These are phyloP conservation scores for Hypsizygus ulmarius DNA, from an alignment of 1,284 basidiomycete genomes.

Conservation along the genomic window DNA sequence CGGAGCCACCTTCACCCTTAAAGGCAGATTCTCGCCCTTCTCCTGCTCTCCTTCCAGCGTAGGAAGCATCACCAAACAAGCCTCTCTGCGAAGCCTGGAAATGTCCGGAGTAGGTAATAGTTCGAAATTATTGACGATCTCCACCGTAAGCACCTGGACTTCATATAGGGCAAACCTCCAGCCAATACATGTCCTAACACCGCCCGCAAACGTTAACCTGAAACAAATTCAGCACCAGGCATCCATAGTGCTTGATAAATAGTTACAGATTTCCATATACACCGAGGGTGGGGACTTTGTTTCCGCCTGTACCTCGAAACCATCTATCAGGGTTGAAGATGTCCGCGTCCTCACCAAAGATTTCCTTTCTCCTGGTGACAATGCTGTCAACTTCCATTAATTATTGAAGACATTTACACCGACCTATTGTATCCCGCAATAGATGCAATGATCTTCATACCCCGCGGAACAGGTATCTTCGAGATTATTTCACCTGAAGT, in stretches of 20 bases:
- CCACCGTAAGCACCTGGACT: constrained; percentile 45
- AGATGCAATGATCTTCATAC: constrained; percentile 35
- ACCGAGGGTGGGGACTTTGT: constrained; percentile 43
- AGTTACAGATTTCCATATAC: constrained; percentile 51
- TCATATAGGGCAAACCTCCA: constrained; percentile 49
- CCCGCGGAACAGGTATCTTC: constrained; percentile 36
- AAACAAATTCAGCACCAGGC: neutral
- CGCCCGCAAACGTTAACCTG: constrained; percentile 49
- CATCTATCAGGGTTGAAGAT: constrained; percentile 53
- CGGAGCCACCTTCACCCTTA: constrained; percentile 34
- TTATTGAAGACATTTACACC: constrained; percentile 1
- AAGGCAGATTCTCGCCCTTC: constrained; percentile 45
- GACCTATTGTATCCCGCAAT: constrained; percentile 42
- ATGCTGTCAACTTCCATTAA: neutral
- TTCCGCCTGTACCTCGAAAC: constrained; percentile 40
- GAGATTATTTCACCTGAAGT: constrained; percentile 30
- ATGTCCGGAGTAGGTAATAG: constrained; percentile 41
- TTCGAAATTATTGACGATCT: constrained; percentile 51
- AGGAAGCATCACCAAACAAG: constrained; percentile 53
- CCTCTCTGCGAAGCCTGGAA: constrained; percentile 43
- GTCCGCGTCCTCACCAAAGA: constrained; percentile 54
- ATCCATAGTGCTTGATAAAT: neutral
- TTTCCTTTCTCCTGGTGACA: constrained; percentile 37
- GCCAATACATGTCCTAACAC: constrained; percentile 50
- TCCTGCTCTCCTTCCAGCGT: constrained; percentile 48